Base-by-base conservation (phyloP, 306 rosid genomes). In the Sophora flavescens region DNA sequence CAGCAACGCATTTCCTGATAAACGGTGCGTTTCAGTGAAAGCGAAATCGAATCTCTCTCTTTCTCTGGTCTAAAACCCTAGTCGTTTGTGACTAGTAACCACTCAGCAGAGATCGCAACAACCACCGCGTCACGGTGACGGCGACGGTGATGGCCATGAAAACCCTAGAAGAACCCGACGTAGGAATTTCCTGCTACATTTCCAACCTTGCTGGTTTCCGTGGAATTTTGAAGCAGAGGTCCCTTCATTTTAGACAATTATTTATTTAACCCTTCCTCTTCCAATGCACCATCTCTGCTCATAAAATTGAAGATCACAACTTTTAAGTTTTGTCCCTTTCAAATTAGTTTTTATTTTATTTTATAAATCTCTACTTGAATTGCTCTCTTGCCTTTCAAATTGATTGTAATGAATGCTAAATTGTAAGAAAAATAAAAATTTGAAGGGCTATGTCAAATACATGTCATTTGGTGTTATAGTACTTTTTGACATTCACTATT, bases 201-300 rank as follows among this genome's bases (percentile, higher is more conserved):
- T 95, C 98, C 36, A 70, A 75, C 67, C 92, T 95, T 39, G 92
- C 97, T 67, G 97, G 98, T 63, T 95, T 90, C 78, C 93, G 96
- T 17, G 98, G 96, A 82, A 68, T 93, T 63, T 86, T 93, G 15
- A 93, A 91, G 86, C 98, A 93, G 82, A 93, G 98, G 98, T 91
- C 18, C 54, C 51, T 67, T 45, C 36, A 1, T 73, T 15, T 33
- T 61, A 8, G 15, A 4, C 6, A n/a, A n/a, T 35, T 0, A 4
- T 4, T 35, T 35, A 36, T 26, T 44, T 6, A 13, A 11, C 41
- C 30, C 18, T 8, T 60, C 30, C 67, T 22, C 48, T 66, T 41
- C 7, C 54, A 50, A 17, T 50, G 54, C 63, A 35, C 39, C 15
- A 14, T 5, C n/a, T 12, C 7, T 69, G 2, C 45, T 47, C 0